A percentile compares a stretch with the other conserved stretches of the same genome.
phyloP scores from a whole-genome alignment of 2,329 filamentous ascomycete genomes.

The Fusarium protoensiforme region DNA sequence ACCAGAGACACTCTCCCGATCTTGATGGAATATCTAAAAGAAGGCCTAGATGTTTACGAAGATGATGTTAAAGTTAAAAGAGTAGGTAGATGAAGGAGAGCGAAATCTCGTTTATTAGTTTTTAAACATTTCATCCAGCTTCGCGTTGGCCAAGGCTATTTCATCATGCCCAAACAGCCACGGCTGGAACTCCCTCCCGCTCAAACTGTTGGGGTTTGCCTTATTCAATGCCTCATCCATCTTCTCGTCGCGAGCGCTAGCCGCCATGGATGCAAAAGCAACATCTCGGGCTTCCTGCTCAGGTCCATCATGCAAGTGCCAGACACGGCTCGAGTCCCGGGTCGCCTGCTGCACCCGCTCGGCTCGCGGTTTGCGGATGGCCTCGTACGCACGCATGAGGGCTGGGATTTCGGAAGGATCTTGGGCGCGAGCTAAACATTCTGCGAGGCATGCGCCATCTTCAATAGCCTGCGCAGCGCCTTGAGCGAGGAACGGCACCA shows the following conservation, averaged over 20 bases:
- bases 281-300: background rate
- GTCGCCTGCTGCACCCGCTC: background rate
- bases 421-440: background rate
- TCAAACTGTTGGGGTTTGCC: background rate
- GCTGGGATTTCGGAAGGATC: background rate
- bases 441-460: background rate
- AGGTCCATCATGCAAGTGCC: background rate
- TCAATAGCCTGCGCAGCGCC: background rate
- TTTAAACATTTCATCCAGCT: background rate
- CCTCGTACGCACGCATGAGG: background rate
- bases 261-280: background rate
- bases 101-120: background rate
- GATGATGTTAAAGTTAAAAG: background rate
- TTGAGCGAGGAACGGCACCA: background rate
- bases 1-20: too few relatives aligned
- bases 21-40: too few relatives aligned
- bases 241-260: background rate
- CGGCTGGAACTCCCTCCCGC: background rate
- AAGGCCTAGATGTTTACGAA: too few relatives aligned
- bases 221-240: background rate
- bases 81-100: accelerated
- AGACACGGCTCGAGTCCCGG: background rate
- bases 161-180: background rate
- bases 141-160: background rate
- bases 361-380: background rate